Conservation (phyloP, 2,329 filamentous ascomycete species). For the Aspergillus sp. region DNA sequence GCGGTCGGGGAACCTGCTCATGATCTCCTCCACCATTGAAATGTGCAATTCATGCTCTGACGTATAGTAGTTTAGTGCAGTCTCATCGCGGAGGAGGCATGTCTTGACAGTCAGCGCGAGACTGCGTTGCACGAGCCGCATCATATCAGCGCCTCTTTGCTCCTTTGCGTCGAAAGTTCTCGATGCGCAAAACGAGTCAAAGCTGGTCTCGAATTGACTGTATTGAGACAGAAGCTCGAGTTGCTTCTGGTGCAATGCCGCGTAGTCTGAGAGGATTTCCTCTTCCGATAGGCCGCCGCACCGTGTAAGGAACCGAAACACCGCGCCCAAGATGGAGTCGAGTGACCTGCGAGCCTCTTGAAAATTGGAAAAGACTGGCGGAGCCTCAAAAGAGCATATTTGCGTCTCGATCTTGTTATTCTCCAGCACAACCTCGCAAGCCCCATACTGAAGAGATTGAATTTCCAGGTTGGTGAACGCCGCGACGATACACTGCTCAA, state of each 20-base stretch:
- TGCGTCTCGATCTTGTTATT: background rate
- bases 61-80: conserved; percentile 11
- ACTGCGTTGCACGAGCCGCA: conserved; percentile 20
- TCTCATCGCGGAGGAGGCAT: conserved; percentile 14
- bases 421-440: background rate
- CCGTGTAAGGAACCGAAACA: background rate
- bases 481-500: conserved; percentile 7
- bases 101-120: conserved; percentile 17
- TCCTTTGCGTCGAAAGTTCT: conserved; percentile 2
- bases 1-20: background rate
- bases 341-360: conserved; percentile 7
- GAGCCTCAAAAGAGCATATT: background rate
- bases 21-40: background rate
- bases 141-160: conserved; percentile 22
- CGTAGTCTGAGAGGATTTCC: background rate
- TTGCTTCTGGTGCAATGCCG: background rate
- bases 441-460: conserved; percentile 10
- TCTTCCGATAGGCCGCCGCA: background rate
- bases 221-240: background rate
- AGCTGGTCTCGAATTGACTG: background rate
- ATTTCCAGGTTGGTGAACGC: conserved; percentile 13
- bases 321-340: background rate
- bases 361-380: background rate
- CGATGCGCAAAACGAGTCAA: background rate
- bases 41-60: conserved; percentile 1